Base-by-base conservation (phyloP, 1,284 basidiomycete genomes). In the Cerrena zonata region DNA sequence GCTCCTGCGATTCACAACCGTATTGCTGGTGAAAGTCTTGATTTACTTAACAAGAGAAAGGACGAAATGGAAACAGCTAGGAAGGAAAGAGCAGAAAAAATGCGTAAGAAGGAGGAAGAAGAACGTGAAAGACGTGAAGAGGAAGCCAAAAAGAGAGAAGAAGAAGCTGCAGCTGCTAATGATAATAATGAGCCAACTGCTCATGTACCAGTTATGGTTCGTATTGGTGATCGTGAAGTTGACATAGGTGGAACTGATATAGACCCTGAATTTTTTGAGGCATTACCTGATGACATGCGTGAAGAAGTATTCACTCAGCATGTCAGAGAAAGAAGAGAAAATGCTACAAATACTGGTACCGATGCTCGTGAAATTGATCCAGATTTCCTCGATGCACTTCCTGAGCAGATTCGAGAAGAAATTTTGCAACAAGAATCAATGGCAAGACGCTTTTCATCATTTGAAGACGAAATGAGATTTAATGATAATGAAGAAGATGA, bases 171-270 rank as follows among this genome's bases (percentile, higher is more conserved):
- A 23, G 61, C 59, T 48, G 19, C 18, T 13, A 22, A n/a, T 22
- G 39, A 40, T 5, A n/a, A n/a, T 42, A 15, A 15, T 34, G 7
- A 7, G 30, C 15, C 30, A 34, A 64, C 62, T 38, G 61, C 66
- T 21, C 60, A 68, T 5, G 76, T 81, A 49, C 76, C 94, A 36
- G 76, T 94, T 12, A 91, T 88, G 1, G 88, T 98, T 61, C 78
- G 80, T 67, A 91, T 99, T 52, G 89, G 94, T 65, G 96, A 95
- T 45, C 89, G 82, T 55, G 78, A 85, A n/a, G 91, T 99, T 25
- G 96, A 99, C 65, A 99, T 99, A 63, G 99, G 96, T 7, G 94
- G 98, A 61, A 95, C 94, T 13, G 96, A 95, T 5, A 98, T 99
- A 62, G 96, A 99, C 65, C 93, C 94, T 1, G 94, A 91, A 5